Conservation (phyloP, 208 protist genomes). For the Trypanosoma platydactyli region DNA sequence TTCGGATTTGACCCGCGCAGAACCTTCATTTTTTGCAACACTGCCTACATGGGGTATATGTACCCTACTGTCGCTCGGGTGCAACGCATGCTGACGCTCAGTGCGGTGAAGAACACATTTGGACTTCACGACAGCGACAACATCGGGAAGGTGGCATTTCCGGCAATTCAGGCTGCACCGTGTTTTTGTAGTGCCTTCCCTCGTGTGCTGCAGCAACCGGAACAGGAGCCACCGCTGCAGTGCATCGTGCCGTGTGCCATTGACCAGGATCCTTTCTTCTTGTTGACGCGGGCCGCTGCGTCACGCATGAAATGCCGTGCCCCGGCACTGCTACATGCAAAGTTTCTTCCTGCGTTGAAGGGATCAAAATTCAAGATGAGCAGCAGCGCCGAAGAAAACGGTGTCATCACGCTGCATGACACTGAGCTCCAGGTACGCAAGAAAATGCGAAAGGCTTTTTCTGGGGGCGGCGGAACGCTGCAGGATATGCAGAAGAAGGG, state of each 20-base stretch:
- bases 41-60: constrained; percentile 96
- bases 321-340: constrained; percentile 95
- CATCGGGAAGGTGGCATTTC: constrained; percentile 96
- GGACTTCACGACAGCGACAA: constrained; percentile 92
- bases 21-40: constrained; percentile 99
- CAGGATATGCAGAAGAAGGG: constrained; percentile 95
- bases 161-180: constrained; percentile 97
- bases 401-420: constrained; percentile 97
- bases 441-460: constrained; percentile 97
- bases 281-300: constrained; percentile 96
- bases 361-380: constrained; percentile 97
- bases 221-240: constrained; percentile 45
- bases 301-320: constrained; percentile 90
- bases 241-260: constrained; percentile 98
- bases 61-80: constrained; percentile 95
- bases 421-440: constrained; percentile 91
- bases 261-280: constrained; percentile 99
- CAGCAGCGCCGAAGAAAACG: constrained; percentile 82
- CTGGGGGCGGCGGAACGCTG: constrained; percentile 94
- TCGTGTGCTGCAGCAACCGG: constrained; percentile 79
- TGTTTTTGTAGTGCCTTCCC: constrained; percentile 95
- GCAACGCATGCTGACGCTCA: constrained; percentile 91
- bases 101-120: constrained; percentile 93
- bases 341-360: constrained; percentile 98
- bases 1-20: constrained; percentile 97